Evolutionary conservation across 116 monocot species (phyloP).

Genomic region (Phalaenopsis hybrid): DNA sequence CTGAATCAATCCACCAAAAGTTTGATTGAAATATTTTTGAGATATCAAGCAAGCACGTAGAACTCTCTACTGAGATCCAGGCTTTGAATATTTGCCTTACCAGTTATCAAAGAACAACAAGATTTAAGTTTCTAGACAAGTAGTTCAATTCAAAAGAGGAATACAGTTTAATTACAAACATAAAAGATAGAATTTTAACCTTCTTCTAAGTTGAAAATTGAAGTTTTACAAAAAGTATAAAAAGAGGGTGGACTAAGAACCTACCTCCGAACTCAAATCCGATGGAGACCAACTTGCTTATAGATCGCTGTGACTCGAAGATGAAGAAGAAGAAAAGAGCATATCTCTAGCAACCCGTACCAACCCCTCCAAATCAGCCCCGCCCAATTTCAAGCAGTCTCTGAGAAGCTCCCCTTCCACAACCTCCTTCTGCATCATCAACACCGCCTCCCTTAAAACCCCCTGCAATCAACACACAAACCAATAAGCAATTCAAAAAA

Average conservation of each 20-base stretch:
- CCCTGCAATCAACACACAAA: slow-evolving; percentile 28
- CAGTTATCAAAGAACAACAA: not conserved
- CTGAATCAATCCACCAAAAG: no score
- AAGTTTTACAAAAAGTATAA: not conserved
- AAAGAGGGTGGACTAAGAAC: not conserved
- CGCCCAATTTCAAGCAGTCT: slow-evolving; percentile 60
- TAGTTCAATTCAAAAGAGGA: not conserved
- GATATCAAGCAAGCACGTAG: no score
- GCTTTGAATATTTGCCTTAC: no score
- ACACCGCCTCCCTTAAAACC: slow-evolving; percentile 45
- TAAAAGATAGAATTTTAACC: not conserved
- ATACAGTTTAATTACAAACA: not conserved
- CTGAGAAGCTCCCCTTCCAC: slow-evolving; percentile 54
- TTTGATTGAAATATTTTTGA: no score
- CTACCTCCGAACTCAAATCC: not conserved
- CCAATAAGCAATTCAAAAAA: not conserved
- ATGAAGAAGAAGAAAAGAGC: slow-evolving; percentile 15
- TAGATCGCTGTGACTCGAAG: slow-evolving; percentile 21
- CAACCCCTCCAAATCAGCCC: slow-evolving; percentile 52
- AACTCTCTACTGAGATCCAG: no score
- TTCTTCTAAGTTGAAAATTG: not conserved
- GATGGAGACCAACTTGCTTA: not conserved
- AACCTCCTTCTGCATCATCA: slow-evolving; percentile 51
- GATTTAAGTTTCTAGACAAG: not conserved
- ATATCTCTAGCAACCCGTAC: slow-evolving; percentile 25